Evolutionary conservation across 179 eudicot genomes (phyloP), one percentile per base, ranked within the genome.

Genomic region (Spinacia oleracea): DNA sequence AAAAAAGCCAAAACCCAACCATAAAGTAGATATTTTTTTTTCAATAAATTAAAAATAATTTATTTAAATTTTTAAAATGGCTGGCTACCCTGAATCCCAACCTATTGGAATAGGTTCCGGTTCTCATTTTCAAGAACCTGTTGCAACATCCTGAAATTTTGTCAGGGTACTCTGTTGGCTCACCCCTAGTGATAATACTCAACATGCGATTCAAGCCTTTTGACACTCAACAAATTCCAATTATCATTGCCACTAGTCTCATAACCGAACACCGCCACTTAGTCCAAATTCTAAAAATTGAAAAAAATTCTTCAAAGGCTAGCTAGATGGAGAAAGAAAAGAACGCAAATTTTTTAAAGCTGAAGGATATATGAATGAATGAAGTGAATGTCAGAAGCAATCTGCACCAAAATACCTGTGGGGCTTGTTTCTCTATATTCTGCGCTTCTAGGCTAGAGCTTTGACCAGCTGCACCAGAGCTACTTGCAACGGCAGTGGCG

Each of bases 321-420:
- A 9, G 50, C 50, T 45, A 46, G 50, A 15, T 46, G 50, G 15
- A 46, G 15, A 46, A 46, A 11, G n/a, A n/a, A n/a, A n/a, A n/a
- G n/a, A n/a, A n/a, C n/a, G n/a, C 10, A 46, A 46, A 46, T 11
- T 20, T 53, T 53, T 53, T 0, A 18, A 53, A 5, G 15, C 58
- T 20, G 23, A 20, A 3, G 15, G 58, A 53, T 53, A 0, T 53
- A 18, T 53, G 58, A 53, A 53, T 16, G 0, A 53, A 53, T 53
- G 23, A 53, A 53, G 29, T 10, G 18, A 29, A 66, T 64, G 6
- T 46, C 5, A 65, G 43, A 65, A 34, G 5, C 62, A 5, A 60
- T 46, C 38, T 58, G 20, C 72, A 77, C 40, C 67, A 72, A 27
- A 9, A 6, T 80, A 92, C 97, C 97, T 89, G 89, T 62, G 87